A percentile compares a stretch with the other conserved stretches of the same genome.
Evolutionary conservation across 2,329 filamentous ascomycete species (phyloP).

Genomic region (Juglanconis oblonga): DNA sequence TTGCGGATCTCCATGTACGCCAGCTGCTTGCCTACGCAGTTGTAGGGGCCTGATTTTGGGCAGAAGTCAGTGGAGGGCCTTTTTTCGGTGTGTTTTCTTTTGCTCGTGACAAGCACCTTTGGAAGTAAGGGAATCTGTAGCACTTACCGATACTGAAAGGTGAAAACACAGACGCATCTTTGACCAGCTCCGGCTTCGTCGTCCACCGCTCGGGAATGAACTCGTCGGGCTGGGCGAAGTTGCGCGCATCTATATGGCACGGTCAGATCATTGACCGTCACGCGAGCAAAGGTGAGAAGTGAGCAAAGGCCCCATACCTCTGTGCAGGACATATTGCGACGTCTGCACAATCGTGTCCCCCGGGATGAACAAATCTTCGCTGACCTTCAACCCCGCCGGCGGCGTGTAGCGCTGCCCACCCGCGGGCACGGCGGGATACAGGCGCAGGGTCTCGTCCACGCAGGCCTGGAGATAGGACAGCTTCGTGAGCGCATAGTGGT

Average conservation of each 20-base stretch:
- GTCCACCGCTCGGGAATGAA: conserved; percentile 35
- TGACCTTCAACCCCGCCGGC: conserved; percentile 4
- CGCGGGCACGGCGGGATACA: conserved; percentile 7
- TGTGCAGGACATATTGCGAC: conserved; percentile 8
- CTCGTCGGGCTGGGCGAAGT: conserved; percentile 22
- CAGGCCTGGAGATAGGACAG: conserved; percentile 11
- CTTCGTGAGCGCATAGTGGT: conserved; percentile 2
- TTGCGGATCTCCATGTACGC: conserved; percentile 15
- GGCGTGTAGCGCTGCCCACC: conserved; percentile 6
- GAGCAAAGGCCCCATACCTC: background rate
- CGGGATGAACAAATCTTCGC: conserved; percentile 9
- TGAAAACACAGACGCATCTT: conserved; percentile 16
- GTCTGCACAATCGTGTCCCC: conserved; percentile 8
- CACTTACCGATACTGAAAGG: conserved; percentile 14
- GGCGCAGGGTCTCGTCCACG: conserved; percentile 14
- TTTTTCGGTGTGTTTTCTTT: background rate
- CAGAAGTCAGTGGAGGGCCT: background rate
- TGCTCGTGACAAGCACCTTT: background rate
- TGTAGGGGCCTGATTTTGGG: conserved; percentile 6
- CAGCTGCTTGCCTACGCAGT: conserved; percentile 14
- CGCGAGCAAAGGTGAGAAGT: background rate
- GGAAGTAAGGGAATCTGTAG: background rate
- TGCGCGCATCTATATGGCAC: conserved; percentile 6
- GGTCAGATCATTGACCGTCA: too few species aligned
- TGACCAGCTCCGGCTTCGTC: conserved; percentile 26